These are phyloP conservation scores for Lyophyllum decastes DNA, from an alignment of 768 basidiomycete genomes.

Conservation along the genomic window DNA sequence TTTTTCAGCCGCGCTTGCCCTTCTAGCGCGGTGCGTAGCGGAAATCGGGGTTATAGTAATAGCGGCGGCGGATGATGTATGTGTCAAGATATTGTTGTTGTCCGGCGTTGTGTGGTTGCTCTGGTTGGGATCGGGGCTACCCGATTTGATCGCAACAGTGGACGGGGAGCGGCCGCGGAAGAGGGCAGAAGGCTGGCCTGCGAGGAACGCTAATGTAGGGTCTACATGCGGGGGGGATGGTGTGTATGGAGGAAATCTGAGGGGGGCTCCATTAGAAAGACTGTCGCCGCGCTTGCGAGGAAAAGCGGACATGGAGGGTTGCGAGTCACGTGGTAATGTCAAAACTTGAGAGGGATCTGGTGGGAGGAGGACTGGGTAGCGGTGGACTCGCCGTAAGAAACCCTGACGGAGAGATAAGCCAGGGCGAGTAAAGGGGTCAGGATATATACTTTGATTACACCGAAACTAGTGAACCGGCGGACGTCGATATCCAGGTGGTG, in stretches of 20 bases:
- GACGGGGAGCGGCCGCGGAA: conserved; percentile 30
- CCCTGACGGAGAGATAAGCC: conserved; percentile 48
- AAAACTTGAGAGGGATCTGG: conserved; percentile 31
- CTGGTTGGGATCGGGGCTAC: conserved; percentile 23
- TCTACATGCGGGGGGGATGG: conserved; percentile 22
- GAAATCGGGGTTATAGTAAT: conserved; percentile 24
- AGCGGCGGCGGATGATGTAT: conserved; percentile 18
- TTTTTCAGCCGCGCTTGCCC: conserved; percentile 68
- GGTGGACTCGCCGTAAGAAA: conserved; percentile 88
- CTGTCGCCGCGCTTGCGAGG: conserved; percentile 41
- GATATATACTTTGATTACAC: conserved; percentile 86
- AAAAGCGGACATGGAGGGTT: conserved; percentile 21
- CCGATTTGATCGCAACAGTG: conserved; percentile 21
- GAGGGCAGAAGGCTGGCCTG: conserved; percentile 10
- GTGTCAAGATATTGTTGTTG: conserved; percentile 8
- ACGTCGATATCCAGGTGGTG: conserved; percentile 80
- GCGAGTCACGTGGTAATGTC: conserved; percentile 18
- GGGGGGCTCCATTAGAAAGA: conserved; percentile 28
- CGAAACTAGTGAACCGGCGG: conserved; percentile 94
- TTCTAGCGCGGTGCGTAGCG: conserved; percentile 43
- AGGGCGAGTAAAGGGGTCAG: neutral
- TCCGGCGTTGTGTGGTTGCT: conserved; percentile 11
- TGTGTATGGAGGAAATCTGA: conserved; percentile 27
- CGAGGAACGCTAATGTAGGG: conserved; percentile 16
- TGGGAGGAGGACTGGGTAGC: conserved; percentile 80